Base-by-base conservation (phyloP, 2,329 filamentous ascomycete genomes). In the Diaporthe sp. region DNA sequence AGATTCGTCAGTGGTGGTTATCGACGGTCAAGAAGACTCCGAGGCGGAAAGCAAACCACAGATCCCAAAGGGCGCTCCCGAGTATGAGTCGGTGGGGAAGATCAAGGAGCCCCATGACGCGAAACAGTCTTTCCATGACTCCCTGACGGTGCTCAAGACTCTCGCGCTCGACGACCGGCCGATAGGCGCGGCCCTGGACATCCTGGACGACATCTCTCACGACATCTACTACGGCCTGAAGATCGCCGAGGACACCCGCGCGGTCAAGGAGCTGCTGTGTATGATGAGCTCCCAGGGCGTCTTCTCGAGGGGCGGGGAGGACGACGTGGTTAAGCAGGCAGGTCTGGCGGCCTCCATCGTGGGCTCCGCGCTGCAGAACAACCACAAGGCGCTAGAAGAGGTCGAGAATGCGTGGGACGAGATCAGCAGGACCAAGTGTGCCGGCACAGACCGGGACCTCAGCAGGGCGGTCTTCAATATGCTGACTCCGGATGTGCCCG, bases 221-320 rank as follows among this genome's bases (percentile, higher is more conserved):
- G 92, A 93, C 81, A 90, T 93, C 76, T 93, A 92, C 83, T 94
- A 93, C 81, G 92, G 92, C 13, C 84, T 91, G 25, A 89, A 92
- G 80, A 87, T 93, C 73, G 85, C 88, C 30, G 88, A 91, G 79
- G 88, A 92, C 76, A 79, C 84, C 3, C 86, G 87, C 2, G 87
- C 88, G 2, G 77, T 92, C 70, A 86, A 85, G 76, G 82, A 86
- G n/a, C 85, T 93, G 2, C 82, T 92, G 74, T 92, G 90, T 79
- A 83, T 92, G 50, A 87, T 91, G 81, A 82, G 81, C 37, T 76
- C 78, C n/a, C 73, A 78, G 27, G 79, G 80, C 25, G 73, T 77
- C 2, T 76, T 78, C 75, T 66, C 72, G 13, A 76, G 78, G 68
- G 75, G 72, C 25, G 58, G 70, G 53, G 58, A 73, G 47, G 78